These are phyloP conservation scores for Colletotrichum neosansevieriae DNA, from an alignment of 2,329 filamentous ascomycete species.

Conservation along the genomic window DNA sequence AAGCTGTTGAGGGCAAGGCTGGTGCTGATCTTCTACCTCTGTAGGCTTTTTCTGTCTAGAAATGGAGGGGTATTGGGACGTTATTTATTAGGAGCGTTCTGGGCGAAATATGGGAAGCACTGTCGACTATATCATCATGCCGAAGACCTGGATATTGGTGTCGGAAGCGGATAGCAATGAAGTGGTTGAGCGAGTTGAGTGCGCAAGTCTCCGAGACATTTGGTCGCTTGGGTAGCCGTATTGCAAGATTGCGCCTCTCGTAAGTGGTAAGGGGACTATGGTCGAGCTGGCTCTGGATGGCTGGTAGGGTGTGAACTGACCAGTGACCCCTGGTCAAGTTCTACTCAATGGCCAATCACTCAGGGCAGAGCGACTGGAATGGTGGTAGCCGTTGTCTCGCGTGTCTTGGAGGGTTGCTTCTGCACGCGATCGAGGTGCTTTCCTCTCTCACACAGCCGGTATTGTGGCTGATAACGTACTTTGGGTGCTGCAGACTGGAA, in stretches of 20 bases:
- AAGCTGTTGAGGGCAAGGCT: neutral
- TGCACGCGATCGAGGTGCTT: neutral
- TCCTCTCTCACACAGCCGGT: neutral
- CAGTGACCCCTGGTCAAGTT: neutral
- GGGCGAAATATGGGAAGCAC: neutral
- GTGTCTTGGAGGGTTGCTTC: neutral
- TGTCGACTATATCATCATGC: neutral
- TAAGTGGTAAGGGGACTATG: neutral
- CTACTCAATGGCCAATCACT: neutral
- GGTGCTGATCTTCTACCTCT: neutral
- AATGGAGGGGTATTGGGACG: neutral
- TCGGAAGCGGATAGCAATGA: slow-evolving; percentile 9
- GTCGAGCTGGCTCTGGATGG: neutral
- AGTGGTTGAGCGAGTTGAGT: neutral
- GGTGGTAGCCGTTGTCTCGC: slow-evolving; percentile 19
- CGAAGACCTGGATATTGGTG: slow-evolving; percentile 24
- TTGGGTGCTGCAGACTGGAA: no score
- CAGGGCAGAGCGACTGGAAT: neutral
- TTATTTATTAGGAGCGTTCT: neutral
- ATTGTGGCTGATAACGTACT: neutral
- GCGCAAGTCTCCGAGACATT: slow-evolving; percentile 34
- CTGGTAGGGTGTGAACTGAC: no score
- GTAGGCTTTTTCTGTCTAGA: neutral
- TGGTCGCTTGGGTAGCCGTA: neutral
- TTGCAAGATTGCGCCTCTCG: neutral